Base-by-base conservation (phyloP, 139 green algal species). In the Chlamydomonas incerta region DNA sequence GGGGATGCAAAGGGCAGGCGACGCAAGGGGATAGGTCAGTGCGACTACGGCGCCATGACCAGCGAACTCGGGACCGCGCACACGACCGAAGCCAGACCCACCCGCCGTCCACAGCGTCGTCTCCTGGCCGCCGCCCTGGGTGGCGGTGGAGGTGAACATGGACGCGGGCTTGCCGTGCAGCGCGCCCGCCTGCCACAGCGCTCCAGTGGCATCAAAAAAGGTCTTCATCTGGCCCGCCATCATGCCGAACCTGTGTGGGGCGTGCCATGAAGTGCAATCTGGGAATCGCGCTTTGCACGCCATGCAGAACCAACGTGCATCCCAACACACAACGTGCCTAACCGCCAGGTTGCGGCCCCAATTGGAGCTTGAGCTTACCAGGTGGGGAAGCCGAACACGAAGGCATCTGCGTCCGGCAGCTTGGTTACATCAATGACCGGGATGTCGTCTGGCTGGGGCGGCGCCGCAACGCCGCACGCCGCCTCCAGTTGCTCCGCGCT, bases 341-440 rank as follows among this genome's bases (percentile, higher is more conserved):
- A n/a, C n/a, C n/a, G n/a, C n/a, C n/a, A n/a, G n/a, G n/a, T n/a
- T n/a, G n/a, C n/a, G n/a, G n/a, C n/a, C n/a, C n/a, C n/a, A n/a
- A n/a, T n/a, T n/a, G n/a, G n/a, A n/a, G n/a, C n/a, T n/a, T n/a
- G n/a, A n/a, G n/a, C 41, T 50, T 8, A 50, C 41, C 94, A 87
- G 9, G 95, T 98, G 15, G 95, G 95, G 75, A 96, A 94, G 65
- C 94, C 95, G 34, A 98, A 97, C 3, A 97, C 60, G 60, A 97
- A 92, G 46, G 87, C 95, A 88, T 98, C 95, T 2, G 92, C 92
- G 3, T 93, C 81, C 0, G 87, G 41, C 41, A 50, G 41, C 41
- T 50, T 5, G 41, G 41, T 50, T 5, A 50, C 41, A 8, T 50
- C 41, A 8, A 50, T 50, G 41, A 50, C 8, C 5, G 41, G 41